Evolutionary conservation across 257 asterid genomes (phyloP).

Genomic region (Schizonepeta tenuifolia): DNA sequence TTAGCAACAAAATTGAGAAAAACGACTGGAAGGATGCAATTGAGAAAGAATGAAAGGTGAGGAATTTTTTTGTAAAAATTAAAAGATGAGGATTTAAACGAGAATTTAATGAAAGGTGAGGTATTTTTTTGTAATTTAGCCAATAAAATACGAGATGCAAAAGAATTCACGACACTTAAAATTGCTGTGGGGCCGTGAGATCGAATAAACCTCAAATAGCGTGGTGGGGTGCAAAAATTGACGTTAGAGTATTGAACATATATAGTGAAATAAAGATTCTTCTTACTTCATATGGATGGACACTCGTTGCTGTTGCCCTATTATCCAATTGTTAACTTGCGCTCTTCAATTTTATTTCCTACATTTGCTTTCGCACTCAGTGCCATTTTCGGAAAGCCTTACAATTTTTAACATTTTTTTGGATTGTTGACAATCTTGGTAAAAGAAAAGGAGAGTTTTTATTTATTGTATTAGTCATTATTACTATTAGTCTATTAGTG

Average conservation of each 20-base stretch:
- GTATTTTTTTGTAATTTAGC: too few species aligned
- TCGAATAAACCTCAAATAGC: too few species aligned
- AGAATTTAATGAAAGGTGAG: too few species aligned
- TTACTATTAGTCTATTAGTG: neutral
- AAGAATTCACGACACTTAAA: too few species aligned
- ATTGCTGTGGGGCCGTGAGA: too few species aligned
- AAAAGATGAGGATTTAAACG: too few species aligned
- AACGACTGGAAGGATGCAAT: too few species aligned
- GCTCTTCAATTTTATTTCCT: neutral
- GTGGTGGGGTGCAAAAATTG: neutral
- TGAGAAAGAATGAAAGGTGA: too few species aligned
- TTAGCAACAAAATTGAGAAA: too few species aligned
- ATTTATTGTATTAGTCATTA: neutral
- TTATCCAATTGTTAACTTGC: neutral
- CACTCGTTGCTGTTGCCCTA: neutral
- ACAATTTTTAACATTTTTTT: neutral
- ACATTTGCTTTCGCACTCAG: neutral
- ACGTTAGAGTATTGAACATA: neutral
- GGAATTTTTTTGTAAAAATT: too few species aligned
- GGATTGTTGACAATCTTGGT: neutral
- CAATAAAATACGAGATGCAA: too few species aligned
- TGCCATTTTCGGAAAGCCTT: neutral
- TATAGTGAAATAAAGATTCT: conserved; percentile 3
- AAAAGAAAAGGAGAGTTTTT: neutral
- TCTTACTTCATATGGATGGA: neutral